Conservation (phyloP, 768 basidiomycete genomes). For the Hysterangium stoloniferum region DNA sequence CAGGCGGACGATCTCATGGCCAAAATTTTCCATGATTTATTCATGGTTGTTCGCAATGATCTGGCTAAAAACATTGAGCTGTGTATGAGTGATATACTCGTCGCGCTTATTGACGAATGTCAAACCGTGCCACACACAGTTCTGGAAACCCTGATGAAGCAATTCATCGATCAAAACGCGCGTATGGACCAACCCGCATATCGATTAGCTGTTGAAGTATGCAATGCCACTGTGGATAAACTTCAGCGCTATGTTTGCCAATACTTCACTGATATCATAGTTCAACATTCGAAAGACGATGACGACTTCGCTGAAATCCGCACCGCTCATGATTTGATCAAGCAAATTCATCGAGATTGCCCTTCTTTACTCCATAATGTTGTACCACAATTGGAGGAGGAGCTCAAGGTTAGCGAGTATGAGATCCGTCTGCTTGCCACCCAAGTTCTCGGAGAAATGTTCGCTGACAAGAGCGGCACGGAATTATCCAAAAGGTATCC, state of each 20-base stretch:
- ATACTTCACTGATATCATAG: conserved; percentile 89
- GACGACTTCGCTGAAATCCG: conserved; percentile 50
- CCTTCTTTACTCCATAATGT: conserved; percentile 82
- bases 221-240: conserved; percentile 76
- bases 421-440: conserved; percentile 75
- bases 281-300: conserved; percentile 36
- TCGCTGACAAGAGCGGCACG: conserved; percentile 60
- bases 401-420: conserved; percentile 69
- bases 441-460: conserved; percentile 85
- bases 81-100: conserved; percentile 83
- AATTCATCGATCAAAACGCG: conserved; percentile 68
- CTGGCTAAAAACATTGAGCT: conserved; percentile 76
- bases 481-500: conserved; percentile 80
- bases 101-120: conserved; percentile 84
- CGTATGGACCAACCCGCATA: conserved; percentile 67
- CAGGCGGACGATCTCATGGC: conserved; percentile 77
- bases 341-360: conserved; percentile 70
- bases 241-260: conserved; percentile 84
- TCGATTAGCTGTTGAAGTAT: conserved; percentile 78
- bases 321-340: conserved; percentile 78
- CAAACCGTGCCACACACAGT: conserved; percentile 69
- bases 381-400: conserved; percentile 88
- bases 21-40: conserved; percentile 79
- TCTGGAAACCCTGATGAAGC: conserved; percentile 72
- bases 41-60: conserved; percentile 68